A percentile compares a stretch with the other conserved stretches of the same genome.
Conservation (phyloP, 177 flowering plant genomes). For the Vitis hybrid region DNA sequence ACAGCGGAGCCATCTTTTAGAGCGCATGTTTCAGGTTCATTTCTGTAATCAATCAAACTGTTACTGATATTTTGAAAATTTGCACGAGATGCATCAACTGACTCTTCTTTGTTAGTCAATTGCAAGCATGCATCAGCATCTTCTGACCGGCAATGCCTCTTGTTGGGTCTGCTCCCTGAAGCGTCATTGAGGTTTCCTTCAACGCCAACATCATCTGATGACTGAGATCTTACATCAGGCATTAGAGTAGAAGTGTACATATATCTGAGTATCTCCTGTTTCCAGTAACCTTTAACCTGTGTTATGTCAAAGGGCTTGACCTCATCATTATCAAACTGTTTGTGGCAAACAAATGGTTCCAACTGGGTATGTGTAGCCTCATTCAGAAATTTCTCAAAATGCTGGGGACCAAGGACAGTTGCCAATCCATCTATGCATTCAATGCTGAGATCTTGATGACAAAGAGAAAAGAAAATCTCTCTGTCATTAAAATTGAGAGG, state of each 20-base stretch:
- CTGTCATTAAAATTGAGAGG: conserved; percentile 73
- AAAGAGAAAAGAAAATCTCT: conserved; percentile 95
- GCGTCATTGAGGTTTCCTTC: conserved; percentile 16
- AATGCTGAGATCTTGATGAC: conserved; percentile 89
- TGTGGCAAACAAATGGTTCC: conserved; percentile 65
- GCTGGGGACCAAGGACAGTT: conserved; percentile 74
- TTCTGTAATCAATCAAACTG: conserved; percentile 7
- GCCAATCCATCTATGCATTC: conserved; percentile 97
- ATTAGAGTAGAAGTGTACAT: conserved; percentile 29
- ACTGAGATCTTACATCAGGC: conserved; percentile 10
- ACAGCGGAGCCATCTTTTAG: conserved; percentile 12
- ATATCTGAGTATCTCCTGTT: conserved; percentile 57
- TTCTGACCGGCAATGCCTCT: conserved; percentile 36
- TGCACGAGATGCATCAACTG: conserved; percentile 6
- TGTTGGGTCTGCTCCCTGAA: conserved; percentile 36
- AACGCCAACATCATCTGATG: conserved; percentile 11
- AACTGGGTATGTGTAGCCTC: conserved; percentile 36
- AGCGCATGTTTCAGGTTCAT: conserved; percentile 12
- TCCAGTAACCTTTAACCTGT: conserved; percentile 77
- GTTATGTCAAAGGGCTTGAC: conserved; percentile 72
- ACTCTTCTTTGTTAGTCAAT: conserved; percentile 8
- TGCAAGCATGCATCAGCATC: conserved; percentile 14
- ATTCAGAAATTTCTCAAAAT: conserved; percentile 55
- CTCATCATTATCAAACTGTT: conserved; percentile 61
- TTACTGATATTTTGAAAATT: conserved; percentile 12